Conservation (phyloP, 1,284 basidiomycete species). For the Filobasidium uniguttulatum region DNA sequence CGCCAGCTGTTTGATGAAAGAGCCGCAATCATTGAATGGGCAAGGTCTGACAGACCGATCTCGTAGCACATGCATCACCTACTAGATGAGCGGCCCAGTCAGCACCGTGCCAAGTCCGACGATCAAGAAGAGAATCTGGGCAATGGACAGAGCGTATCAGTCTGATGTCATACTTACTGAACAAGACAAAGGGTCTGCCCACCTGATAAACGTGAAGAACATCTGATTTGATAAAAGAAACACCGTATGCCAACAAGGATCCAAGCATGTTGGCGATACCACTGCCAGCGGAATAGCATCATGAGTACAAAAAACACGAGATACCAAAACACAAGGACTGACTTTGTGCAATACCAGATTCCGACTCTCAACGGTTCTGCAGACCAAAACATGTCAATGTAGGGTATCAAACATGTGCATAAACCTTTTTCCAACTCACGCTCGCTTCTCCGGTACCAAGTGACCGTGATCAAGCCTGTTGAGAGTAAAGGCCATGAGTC, state of each 20-base stretch:
- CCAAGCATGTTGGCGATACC: constrained; percentile 24
- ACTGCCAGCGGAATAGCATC: too few species aligned
- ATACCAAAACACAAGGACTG: too few species aligned
- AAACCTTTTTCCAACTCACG: too few species aligned
- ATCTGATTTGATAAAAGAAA: constrained; percentile 19
- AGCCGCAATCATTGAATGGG: too few species aligned
- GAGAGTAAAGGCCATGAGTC: too few species aligned
- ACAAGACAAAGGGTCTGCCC: too few species aligned
- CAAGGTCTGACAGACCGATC: too few species aligned
- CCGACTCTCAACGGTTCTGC: constrained; percentile 23
- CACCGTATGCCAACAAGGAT: constrained; percentile 21
- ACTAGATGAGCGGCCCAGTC: constrained; percentile 28
- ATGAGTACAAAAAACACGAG: too few species aligned
- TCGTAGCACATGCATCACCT: too few species aligned
- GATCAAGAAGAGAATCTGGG: constrained; percentile 34
- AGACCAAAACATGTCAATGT: neutral
- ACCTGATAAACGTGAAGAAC: constrained; percentile 20
- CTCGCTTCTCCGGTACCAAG: too few species aligned
- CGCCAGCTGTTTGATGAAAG: constrained; percentile 9
- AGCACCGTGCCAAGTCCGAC: constrained; percentile 32
- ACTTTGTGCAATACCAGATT: constrained; percentile 27
- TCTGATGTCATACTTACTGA: neutral
- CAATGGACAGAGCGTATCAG: constrained; percentile 1
- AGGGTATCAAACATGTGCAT: too few species aligned
- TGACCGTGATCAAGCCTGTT: too few species aligned